Evolutionary conservation across 352 stramenopile genomes (phyloP).

Genomic region (Globisporangium cylindrosporum): DNA sequence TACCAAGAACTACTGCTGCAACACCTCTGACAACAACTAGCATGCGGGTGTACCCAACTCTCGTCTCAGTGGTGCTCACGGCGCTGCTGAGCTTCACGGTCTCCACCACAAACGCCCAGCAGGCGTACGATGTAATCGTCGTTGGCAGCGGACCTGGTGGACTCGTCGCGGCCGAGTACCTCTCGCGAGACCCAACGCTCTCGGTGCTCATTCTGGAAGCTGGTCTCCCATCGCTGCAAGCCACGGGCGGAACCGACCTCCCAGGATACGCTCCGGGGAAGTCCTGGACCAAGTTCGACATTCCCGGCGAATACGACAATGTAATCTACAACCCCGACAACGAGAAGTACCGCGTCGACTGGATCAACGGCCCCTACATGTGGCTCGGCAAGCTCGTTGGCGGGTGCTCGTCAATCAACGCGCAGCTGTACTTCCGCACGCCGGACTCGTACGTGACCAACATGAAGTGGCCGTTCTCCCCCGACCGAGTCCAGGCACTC

Average conservation of each 20-base stretch:
- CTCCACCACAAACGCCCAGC: not conserved
- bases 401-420: constrained; percentile 78
- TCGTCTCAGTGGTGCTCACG: not conserved
- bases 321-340: constrained; percentile 15
- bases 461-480: constrained; percentile 38
- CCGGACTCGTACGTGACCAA: constrained; percentile 43
- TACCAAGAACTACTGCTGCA: too few species aligned
- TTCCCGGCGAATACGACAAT: constrained; percentile 52
- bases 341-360: constrained; percentile 44
- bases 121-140: constrained; percentile 29
- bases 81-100: not conserved
- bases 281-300: constrained; percentile 58
- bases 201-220: constrained; percentile 31
- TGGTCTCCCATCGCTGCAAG: constrained; percentile 36
- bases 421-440: constrained; percentile 73
- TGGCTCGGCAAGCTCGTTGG: constrained; percentile 70
- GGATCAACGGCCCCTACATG: constrained; percentile 21
- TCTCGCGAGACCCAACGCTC: constrained; percentile 20
- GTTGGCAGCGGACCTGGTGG: constrained; percentile 30
- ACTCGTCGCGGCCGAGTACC: constrained; percentile 27
- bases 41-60: not conserved
- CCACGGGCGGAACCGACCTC: constrained; percentile 36
- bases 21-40: too few species aligned
- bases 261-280: constrained; percentile 34
- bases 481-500: constrained; percentile 50